Evolutionary conservation across 352 stramenopile species (phyloP).

Genomic region (Globisporangium orthogonon): DNA sequence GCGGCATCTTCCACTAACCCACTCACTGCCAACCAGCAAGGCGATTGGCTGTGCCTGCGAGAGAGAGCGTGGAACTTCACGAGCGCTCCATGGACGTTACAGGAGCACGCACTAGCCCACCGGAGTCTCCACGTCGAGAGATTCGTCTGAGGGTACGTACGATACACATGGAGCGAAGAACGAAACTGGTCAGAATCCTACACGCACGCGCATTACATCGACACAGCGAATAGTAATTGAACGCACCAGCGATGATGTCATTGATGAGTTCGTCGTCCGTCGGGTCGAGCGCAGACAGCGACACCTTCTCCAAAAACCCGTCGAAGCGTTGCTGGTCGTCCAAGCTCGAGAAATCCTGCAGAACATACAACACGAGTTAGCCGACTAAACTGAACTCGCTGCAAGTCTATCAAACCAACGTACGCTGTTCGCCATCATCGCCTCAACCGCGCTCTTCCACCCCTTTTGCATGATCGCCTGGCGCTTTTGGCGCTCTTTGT

Average conservation of each 20-base stretch:
- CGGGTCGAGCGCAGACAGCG: constrained; percentile 48
- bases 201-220: neutral
- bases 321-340: constrained; percentile 63
- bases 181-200: neutral
- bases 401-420: constrained; percentile 7
- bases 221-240: neutral
- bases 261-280: constrained; percentile 46
- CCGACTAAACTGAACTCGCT: too few relatives aligned
- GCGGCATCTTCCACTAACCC: too few relatives aligned
- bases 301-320: constrained; percentile 55
- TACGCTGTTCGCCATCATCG: constrained; percentile 73
- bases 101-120: constrained; percentile 3
- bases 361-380: neutral
- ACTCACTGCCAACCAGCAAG: too few relatives aligned
- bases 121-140: constrained; percentile 15
- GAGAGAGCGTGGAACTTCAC: neutral
- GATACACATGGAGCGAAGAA: neutral
- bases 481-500: constrained; percentile 83
- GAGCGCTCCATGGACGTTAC: neutral
- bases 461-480: constrained; percentile 88
- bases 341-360: constrained; percentile 37
- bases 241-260: constrained; percentile 14
- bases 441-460: constrained; percentile 82
- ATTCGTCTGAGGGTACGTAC: constrained; percentile 10
- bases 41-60: neutral